These are phyloP conservation scores for Baorangia bicolor DNA, from an alignment of 768 basidiomycete species.

Conservation along the genomic window DNA sequence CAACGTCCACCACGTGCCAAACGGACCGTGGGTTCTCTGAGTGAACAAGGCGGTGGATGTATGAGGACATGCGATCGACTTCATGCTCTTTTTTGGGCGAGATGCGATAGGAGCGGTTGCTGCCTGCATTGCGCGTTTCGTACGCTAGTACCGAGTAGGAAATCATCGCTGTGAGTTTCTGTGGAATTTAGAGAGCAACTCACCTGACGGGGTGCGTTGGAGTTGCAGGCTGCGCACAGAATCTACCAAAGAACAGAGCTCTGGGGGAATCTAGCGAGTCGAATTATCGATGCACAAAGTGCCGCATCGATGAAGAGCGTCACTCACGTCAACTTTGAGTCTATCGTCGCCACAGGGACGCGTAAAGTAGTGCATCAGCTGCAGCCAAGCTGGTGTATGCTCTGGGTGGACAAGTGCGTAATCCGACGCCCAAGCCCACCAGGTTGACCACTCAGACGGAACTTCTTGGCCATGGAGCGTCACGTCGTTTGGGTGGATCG, in stretches of 20 bases:
- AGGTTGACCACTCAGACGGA: slow-evolving; percentile 29
- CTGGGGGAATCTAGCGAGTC: slow-evolving; percentile 21
- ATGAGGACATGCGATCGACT: slow-evolving; percentile 60
- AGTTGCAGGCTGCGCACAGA: slow-evolving; percentile 27
- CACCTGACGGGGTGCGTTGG: slow-evolving; percentile 20
- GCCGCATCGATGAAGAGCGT: neutral
- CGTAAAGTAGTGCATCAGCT: slow-evolving; percentile 23
- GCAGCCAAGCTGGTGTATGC: slow-evolving; percentile 22
- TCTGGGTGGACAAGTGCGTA: slow-evolving; percentile 15
- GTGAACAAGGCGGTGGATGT: slow-evolving; percentile 39
- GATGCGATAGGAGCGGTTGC: slow-evolving; percentile 45
- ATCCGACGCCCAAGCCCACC: slow-evolving; percentile 38
- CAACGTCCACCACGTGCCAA: slow-evolving; percentile 65
- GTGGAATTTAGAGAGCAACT: neutral
- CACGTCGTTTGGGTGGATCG: slow-evolving; percentile 49
- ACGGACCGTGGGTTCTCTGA: slow-evolving; percentile 26
- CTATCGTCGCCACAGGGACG: slow-evolving; percentile 13
- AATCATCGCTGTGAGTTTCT: neutral
- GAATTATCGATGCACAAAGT: neutral
- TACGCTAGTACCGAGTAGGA: slow-evolving; percentile 4
- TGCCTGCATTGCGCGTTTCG: slow-evolving; percentile 1
- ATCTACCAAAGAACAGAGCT: slow-evolving; percentile 23
- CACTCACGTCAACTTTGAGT: slow-evolving; percentile 16
- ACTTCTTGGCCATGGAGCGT: slow-evolving; percentile 18
- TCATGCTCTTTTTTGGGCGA: slow-evolving; percentile 79